Evolutionary conservation across 2,329 filamentous ascomycete species (phyloP).

Genomic region (Macrophomina tecta): DNA sequence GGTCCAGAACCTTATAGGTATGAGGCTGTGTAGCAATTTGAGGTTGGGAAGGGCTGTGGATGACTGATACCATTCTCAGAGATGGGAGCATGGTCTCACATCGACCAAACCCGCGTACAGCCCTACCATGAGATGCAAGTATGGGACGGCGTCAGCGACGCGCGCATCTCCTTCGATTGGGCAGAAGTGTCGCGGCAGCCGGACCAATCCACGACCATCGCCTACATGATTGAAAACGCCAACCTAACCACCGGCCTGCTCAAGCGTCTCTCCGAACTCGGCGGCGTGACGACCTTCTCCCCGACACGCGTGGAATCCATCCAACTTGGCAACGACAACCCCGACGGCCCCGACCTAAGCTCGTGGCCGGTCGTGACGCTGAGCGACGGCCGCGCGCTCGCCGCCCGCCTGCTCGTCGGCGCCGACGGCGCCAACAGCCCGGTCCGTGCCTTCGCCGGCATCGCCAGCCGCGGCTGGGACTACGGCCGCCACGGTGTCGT

Average conservation of each 20-base stretch:
- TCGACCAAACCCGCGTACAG: slow-evolving; percentile 76
- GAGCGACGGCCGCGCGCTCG: slow-evolving; percentile 69
- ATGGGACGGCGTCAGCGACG: slow-evolving; percentile 91
- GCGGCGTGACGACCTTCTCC: slow-evolving; percentile 73
- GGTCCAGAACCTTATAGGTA: slow-evolving; percentile 74
- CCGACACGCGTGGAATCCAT: slow-evolving; percentile 82
- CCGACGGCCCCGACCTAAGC: slow-evolving; percentile 73
- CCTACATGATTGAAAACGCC: slow-evolving; percentile 95
- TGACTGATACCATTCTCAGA: slow-evolving; percentile 41
- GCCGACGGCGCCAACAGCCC: slow-evolving; percentile 96
- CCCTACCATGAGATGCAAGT: slow-evolving; percentile 96
- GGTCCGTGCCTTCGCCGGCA: slow-evolving; percentile 86
- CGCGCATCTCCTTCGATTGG: slow-evolving; percentile 89
- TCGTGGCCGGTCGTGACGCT: slow-evolving; percentile 87
- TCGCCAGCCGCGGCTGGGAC: slow-evolving; percentile 88
- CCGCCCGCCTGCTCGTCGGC: slow-evolving; percentile 84
- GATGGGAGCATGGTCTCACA: slow-evolving; percentile 84
- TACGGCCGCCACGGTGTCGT: slow-evolving; percentile 91
- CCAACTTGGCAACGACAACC: slow-evolving; percentile 68
- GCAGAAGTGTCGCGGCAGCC: slow-evolving; percentile 53
- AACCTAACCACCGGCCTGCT: slow-evolving; percentile 85
- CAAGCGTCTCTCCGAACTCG: slow-evolving; percentile 71
- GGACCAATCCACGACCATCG: slow-evolving; percentile 66
- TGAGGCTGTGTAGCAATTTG: background rate
- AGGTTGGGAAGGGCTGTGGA: background rate